Evolutionary conservation across 805 yeast genomes (phyloP).

Genomic region (Kuraishia borneana): DNA sequence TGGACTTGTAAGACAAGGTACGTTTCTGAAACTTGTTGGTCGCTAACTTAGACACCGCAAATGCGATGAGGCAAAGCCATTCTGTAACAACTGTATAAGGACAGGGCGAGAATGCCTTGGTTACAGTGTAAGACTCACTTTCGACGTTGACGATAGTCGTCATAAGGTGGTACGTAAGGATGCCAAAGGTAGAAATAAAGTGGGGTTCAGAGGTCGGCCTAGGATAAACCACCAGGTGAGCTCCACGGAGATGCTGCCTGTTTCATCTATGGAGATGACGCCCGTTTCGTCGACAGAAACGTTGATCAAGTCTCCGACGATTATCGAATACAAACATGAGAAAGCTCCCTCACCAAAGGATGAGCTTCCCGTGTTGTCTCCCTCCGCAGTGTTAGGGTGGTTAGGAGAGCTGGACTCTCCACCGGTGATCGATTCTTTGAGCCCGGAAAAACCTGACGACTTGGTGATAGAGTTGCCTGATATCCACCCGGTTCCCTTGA

Average conservation of each 20-base stretch:
- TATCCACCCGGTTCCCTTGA: not conserved
- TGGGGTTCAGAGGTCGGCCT: conserved; percentile 2
- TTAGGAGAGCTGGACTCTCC: not conserved
- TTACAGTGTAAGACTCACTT: conserved; percentile 1
- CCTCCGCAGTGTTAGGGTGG: not conserved
- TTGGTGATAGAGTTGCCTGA: not conserved
- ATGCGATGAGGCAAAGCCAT: conserved; percentile 1
- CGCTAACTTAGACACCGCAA: not conserved
- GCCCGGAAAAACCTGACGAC: not conserved
- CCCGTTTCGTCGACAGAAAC: not conserved
- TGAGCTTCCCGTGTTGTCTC: not conserved
- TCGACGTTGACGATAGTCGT: conserved; percentile 1
- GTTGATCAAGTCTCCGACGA: not conserved
- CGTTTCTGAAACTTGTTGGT: not conserved
- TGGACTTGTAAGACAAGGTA: not conserved
- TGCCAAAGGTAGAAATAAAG: not conserved
- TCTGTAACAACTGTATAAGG: not conserved
- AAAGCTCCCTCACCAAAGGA: not conserved
- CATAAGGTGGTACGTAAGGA: not conserved
- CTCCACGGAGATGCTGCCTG: not conserved
- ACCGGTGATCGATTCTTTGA: not conserved
- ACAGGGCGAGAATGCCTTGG: conserved; percentile 1
- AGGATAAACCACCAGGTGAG: not conserved
- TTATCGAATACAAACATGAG: not conserved
- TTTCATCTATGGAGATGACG: not conserved